Evolutionary conservation across 31 red algal genomes (phyloP), one percentile per base, ranked within the genome.

Genomic region (Odonthalia washingtoniensis): DNA sequence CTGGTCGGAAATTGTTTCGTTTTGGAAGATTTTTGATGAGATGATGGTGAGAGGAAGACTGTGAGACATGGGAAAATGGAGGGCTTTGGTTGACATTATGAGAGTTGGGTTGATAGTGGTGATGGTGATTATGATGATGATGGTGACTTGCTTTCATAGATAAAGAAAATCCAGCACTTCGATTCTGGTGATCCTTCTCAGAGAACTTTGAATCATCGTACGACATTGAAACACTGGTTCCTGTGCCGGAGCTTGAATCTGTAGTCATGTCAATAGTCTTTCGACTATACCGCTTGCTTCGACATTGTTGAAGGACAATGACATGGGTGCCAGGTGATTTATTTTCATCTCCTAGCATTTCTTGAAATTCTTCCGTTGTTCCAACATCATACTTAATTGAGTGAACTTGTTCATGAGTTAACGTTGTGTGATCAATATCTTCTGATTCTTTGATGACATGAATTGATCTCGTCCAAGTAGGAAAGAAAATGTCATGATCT

Each of bases 401-500:
- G 4, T 86, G 28, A 27, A 81, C 53, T 44, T 75, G 46, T 17
- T 53, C 3, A 5, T 26, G 21, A 9, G 90, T 65, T 17, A 77
- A 27, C 44, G 65, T 46, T 12, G 34, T 45, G 31, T 66, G 72
- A 24, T 83, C 80, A 17, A 26, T 31, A 24, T 80, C 40, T 41
- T 72, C 33, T 24, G 43, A 46, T 27, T 78, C 40, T 24, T 57
- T 53, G 34, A 92, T 61, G 3, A 92, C 83, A 65, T 86, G 90
- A 41, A 92, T 49, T 30, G 90, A 81, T 52, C 81, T 87, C 35
- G 90, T 92, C 90, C 90, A 92, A 46, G 60, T 81, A 28, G 90
- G 90, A 46, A 92, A 92, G 82, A 92, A 92, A 42, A 92, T 87
- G 57, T 92, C 90, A 38, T 66, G 44, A 67, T 92, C 90, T 39